These are phyloP conservation scores for Neonectria ditissima DNA, from an alignment of 2,329 filamentous ascomycete species.

Conservation along the genomic window DNA sequence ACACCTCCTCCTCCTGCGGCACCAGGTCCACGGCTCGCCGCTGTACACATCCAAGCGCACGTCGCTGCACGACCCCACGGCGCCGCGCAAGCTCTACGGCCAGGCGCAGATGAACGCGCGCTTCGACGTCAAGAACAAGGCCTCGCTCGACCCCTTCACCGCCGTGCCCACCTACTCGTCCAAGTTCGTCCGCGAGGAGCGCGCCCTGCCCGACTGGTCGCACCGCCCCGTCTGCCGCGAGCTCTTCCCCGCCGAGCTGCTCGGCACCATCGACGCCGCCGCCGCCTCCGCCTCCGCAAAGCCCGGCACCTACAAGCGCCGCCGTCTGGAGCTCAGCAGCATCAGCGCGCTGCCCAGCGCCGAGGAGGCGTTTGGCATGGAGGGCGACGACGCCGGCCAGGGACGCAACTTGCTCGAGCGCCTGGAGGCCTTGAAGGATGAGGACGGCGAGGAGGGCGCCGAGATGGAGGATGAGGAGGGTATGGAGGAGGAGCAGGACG, in stretches of 20 bases:
- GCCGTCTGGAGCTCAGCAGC: constrained; percentile 57
- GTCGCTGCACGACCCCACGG: constrained; percentile 54
- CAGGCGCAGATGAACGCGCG: constrained; percentile 69
- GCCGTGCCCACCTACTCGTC: constrained; percentile 69
- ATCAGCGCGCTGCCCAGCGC: constrained; percentile 62
- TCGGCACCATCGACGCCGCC: constrained; percentile 64
- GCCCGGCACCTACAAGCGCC: constrained; percentile 57
- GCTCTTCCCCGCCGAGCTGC: constrained; percentile 68
- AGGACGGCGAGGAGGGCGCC: constrained; percentile 61
- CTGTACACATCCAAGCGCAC: constrained; percentile 68
- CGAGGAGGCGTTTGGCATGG: constrained; percentile 62
- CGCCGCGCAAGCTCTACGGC: constrained; percentile 61
- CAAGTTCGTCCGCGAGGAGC: constrained; percentile 63
- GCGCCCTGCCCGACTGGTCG: constrained; percentile 66
- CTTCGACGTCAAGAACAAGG: constrained; percentile 66
- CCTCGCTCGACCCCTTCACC: constrained; percentile 69
- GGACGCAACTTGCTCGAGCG: constrained; percentile 57
- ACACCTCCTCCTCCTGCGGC: constrained; percentile 67
- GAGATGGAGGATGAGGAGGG: constrained; percentile 65
- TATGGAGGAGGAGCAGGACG: constrained; percentile 60
- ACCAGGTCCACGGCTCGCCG: constrained; percentile 65
- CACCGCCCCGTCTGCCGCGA: constrained; percentile 62
- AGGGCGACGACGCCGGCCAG: constrained; percentile 43
- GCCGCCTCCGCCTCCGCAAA: constrained; percentile 45
- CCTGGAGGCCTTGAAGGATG: constrained; percentile 61